Percentiles rank a stretch among this genome's conserved stretches.
Evolutionary conservation across 2,329 filamentous ascomycete genomes (phyloP).

Genomic region (Colletotrichum echinochloae): DNA sequence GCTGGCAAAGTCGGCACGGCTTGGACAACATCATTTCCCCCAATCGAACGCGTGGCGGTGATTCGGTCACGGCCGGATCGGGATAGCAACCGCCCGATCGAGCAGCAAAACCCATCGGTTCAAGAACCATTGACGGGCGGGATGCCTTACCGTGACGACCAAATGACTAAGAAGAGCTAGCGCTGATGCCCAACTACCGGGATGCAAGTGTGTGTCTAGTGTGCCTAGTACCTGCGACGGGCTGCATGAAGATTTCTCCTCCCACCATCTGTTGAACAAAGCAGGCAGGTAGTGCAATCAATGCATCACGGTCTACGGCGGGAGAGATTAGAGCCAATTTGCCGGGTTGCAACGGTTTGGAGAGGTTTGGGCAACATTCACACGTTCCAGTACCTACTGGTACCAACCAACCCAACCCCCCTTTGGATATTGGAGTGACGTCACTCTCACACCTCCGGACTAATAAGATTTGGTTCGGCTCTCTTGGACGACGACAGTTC

Average conservation of each 20-base stretch:
- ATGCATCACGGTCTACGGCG: background rate
- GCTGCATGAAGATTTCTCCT: conserved; percentile 1
- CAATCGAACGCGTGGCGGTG: conserved; percentile 24
- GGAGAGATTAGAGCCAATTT: conserved; percentile 22
- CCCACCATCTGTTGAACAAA: too few relatives aligned
- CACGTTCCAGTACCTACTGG: too few relatives aligned
- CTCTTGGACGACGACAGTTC: conserved; percentile 33
- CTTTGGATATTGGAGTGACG: conserved; percentile 23
- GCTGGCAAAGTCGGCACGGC: conserved; percentile 21
- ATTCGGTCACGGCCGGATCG: conserved; percentile 24
- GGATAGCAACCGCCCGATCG: conserved; percentile 4
- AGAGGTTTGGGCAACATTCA: conserved; percentile 9
- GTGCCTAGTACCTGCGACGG: background rate
- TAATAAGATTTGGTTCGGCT: background rate
- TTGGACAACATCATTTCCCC: conserved; percentile 29
- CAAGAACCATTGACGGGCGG: background rate
- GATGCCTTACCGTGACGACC: conserved; percentile 17
- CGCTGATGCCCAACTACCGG: conserved; percentile 4
- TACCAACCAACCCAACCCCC: background rate
- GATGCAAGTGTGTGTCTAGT: conserved; percentile 10
- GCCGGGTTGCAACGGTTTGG: background rate
- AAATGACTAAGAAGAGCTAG: background rate
- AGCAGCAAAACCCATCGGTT: background rate
- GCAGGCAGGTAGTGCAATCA: background rate
- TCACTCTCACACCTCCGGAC: conserved; percentile 21